Conservation (phyloP, 2,329 filamentous ascomycete genomes). For the Meredithiella fracta region DNA sequence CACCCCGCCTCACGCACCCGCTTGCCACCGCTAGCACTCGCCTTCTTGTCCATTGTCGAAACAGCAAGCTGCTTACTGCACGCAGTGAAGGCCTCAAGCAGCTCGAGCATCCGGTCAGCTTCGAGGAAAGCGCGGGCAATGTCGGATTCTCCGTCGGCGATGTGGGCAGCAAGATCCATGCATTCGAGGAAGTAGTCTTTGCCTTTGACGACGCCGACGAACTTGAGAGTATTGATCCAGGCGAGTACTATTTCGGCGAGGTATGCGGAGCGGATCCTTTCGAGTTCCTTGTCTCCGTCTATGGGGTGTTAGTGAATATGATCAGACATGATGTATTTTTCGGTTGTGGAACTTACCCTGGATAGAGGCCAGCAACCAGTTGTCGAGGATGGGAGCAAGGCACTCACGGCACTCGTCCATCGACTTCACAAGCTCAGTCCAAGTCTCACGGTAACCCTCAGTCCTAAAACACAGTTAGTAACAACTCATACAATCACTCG, state of each 20-base stretch:
- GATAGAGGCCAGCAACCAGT: conserved; percentile 42
- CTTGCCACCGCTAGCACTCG: conserved; percentile 30
- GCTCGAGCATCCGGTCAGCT: conserved; percentile 53
- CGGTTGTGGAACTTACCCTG: conserved; percentile 33
- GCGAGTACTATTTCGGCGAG: conserved; percentile 74
- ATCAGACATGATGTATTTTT: not conserved
- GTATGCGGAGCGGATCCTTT: conserved; percentile 55
- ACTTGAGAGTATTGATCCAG: conserved; percentile 67
- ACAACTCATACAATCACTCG: not conserved
- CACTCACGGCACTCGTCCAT: conserved; percentile 38
- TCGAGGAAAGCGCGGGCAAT: conserved; percentile 48
- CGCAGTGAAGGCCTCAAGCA: conserved; percentile 59
- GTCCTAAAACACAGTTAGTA: conserved; percentile 17
- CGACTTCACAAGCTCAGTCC: conserved; percentile 35
- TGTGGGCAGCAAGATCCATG: conserved; percentile 66
- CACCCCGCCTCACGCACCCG: conserved; percentile 45
- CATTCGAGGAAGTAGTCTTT: conserved; percentile 65
- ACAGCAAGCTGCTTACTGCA: conserved; percentile 56
- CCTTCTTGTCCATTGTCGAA: conserved; percentile 34
- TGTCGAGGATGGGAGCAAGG: conserved; percentile 45
- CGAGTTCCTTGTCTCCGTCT: conserved; percentile 46
- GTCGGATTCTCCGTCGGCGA: conserved; percentile 56
- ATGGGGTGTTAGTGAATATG: conserved; percentile 12
- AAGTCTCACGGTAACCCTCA: conserved; percentile 31
- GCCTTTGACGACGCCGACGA: conserved; percentile 55